These are phyloP conservation scores for Aspergillus quadricinctus DNA, from an alignment of 2,329 filamentous ascomycete genomes.

Conservation along the genomic window DNA sequence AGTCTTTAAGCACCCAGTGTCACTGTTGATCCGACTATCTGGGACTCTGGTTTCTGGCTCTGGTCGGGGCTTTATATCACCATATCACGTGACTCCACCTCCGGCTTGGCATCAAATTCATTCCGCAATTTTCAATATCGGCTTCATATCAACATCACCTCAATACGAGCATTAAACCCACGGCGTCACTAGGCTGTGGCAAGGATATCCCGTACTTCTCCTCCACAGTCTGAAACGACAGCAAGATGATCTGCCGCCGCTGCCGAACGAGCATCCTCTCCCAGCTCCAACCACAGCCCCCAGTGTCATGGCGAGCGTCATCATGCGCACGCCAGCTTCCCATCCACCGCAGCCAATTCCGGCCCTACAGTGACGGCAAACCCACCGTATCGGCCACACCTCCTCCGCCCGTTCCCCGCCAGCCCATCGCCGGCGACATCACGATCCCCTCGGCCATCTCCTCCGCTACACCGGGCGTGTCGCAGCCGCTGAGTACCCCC, in stretches of 20 bases:
- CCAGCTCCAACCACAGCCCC: conserved; percentile 31
- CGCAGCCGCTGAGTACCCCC: conserved; percentile 39
- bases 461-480: conserved; percentile 37
- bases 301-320: conserved; percentile 23
- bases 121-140: conserved; percentile 32
- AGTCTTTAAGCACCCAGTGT: no score
- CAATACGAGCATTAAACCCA: neutral
- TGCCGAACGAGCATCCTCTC: conserved; percentile 39
- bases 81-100: conserved; percentile 25
- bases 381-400: conserved; percentile 24
- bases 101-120: conserved; percentile 35
- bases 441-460: conserved; percentile 35
- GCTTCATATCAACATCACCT: conserved; percentile 9
- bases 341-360: conserved; percentile 26
- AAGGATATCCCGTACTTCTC: no score
- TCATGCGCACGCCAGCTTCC: conserved; percentile 27
- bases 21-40: no score
- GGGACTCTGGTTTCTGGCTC: no score
- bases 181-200: neutral
- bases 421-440: conserved; percentile 27
- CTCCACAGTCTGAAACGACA: neutral
- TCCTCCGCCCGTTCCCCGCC: conserved; percentile 29
- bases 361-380: conserved; percentile 31
- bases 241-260: conserved; percentile 38
- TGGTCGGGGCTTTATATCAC: no score